These are phyloP conservation scores for Capsella bursapastoris DNA, from an alignment of 345 rosid species.

Conservation along the genomic window DNA sequence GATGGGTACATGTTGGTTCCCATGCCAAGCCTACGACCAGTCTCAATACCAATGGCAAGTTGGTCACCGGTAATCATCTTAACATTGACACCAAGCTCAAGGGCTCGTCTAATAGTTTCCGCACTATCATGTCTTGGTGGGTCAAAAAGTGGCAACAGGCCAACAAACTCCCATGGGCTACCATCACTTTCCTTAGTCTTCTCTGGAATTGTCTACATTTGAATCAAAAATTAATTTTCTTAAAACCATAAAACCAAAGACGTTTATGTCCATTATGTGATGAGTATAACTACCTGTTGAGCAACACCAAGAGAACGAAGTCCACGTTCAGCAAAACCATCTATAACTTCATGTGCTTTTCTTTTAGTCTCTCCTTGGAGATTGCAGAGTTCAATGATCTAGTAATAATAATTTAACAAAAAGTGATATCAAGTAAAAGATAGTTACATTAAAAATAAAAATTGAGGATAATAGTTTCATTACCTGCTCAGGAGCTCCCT, in stretches of 20 bases:
- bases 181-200: conserved; percentile 79
- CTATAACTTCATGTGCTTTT: conserved; percentile 68
- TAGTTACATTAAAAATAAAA: neutral
- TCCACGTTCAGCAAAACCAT: conserved; percentile 75
- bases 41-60: conserved; percentile 87
- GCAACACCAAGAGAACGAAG: conserved; percentile 84
- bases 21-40: conserved; percentile 91
- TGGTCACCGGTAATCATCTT: conserved; percentile 95
- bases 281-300: conserved; percentile 54
- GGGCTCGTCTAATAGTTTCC: conserved; percentile 76
- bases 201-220: conserved; percentile 62
- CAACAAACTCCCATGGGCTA: conserved; percentile 86
- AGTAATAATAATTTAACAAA: neutral
- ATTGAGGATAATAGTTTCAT: neutral
- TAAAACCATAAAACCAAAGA: neutral
- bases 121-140: conserved; percentile 94
- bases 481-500: conserved; percentile 97
- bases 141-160: conserved; percentile 90
- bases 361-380: conserved; percentile 59
- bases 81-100: conserved; percentile 82
- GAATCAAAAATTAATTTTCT: neutral
- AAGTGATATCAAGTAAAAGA: neutral
- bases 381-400: conserved; percentile 81
- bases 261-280: neutral
- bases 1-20: conserved; percentile 91